Percentiles rank a stretch among this genome's conserved stretches.
Conservation (phyloP, 495 filamentous ascomycete genomes). For the Neurospora terricola region DNA sequence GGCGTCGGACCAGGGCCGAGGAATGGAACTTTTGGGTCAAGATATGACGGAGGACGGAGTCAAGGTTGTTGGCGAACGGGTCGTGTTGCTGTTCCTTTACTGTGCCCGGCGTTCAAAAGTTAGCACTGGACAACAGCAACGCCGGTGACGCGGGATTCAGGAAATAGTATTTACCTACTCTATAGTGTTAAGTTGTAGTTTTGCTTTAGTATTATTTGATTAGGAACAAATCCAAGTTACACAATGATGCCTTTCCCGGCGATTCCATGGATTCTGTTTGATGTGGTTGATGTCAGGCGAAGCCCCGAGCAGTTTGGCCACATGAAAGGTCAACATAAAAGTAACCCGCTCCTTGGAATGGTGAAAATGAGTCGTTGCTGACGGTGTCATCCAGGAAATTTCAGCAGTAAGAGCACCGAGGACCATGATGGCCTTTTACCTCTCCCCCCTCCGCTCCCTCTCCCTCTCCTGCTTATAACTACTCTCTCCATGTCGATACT, state of each 20-base stretch:
- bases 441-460: conserved; percentile 27
- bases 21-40: background rate
- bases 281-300: background rate
- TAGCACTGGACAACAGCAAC: background rate
- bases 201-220: background rate
- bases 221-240: background rate
- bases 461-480: conserved; percentile 41
- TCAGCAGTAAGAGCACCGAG: background rate
- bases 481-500: conserved; percentile 24
- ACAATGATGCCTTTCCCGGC: background rate
- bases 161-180: background rate
- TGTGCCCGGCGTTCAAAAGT: background rate
- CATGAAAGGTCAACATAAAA: background rate
- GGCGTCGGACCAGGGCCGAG: background rate
- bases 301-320: background rate
- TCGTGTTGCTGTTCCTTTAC: background rate
- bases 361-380: background rate
- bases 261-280: background rate
- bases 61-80: background rate
- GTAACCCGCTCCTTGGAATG: background rate
- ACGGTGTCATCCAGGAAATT: background rate
- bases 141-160: background rate
- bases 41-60: background rate
- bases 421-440: conserved; percentile 11
- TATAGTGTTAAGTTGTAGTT: background rate